phyloP scores from a whole-genome alignment of 306 rosid genomes.

The Ormosia emarginata region DNA sequence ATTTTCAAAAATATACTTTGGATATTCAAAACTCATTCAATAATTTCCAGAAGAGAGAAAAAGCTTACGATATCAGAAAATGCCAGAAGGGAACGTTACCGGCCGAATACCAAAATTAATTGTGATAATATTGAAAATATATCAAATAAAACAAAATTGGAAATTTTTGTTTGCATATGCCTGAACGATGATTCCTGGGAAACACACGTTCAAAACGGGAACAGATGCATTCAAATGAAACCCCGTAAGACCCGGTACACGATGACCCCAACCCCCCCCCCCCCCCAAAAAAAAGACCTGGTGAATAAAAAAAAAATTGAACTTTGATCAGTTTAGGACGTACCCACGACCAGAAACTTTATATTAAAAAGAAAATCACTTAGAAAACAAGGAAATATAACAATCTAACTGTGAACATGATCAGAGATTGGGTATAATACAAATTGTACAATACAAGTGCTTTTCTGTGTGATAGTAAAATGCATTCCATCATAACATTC shows the following conservation, averaged over 20 bases:
- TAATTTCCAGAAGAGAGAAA: neutral
- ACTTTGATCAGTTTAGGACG: constrained; percentile 12
- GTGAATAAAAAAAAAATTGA: neutral
- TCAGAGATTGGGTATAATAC: neutral
- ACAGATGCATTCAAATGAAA: neutral
- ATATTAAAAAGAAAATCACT: neutral
- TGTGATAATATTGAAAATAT: neutral
- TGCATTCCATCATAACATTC: neutral
- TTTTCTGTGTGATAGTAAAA: neutral
- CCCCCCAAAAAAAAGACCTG: neutral
- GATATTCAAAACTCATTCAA: constrained; percentile 1
- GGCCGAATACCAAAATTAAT: neutral
- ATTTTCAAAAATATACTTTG: neutral
- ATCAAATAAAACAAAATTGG: neutral
- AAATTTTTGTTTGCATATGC: neutral
- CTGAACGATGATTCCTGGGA: neutral
- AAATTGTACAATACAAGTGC: neutral
- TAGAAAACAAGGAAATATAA: neutral
- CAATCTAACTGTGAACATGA: neutral
- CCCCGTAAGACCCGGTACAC: neutral
- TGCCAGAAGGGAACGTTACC: neutral
- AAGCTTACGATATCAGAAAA: neutral
- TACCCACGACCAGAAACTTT: constrained; percentile 7
- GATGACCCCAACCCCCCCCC: constrained; percentile 20
- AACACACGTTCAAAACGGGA: neutral